Base-by-base conservation (phyloP, 768 basidiomycete species). In the Russula virescens region DNA sequence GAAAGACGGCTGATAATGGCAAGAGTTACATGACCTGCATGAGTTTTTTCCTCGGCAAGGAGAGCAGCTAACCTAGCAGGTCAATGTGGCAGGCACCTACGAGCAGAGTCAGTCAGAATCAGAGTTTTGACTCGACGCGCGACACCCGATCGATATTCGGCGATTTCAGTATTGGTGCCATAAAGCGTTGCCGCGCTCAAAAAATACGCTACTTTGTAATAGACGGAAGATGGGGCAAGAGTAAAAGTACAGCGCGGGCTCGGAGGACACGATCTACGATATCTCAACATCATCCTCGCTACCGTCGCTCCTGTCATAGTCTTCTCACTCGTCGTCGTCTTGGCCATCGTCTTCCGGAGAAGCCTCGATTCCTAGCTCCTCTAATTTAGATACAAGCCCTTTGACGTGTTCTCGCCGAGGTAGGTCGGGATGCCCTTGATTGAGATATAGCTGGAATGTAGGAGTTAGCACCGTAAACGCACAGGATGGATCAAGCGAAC, bases 321-420 rank as follows among this genome's bases (percentile, higher is more conserved):
- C 87, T 62, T 84, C 88, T 78, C 83, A 86, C 25, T 77, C 87
- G 5, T 76, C 82, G 2, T 73, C 76, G 6, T 78, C 83, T 14
- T 78, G 81, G 34, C 74, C 83, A 13, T 81, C 86, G n/a, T 81
- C 82, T 10, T 79, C 72, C 0, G 84, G 79, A 10, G 86, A 86
- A 0, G 86, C 74, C 23, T 80, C 75, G 43, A 95, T 80, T 0
- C 91, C 91, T 48, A 84, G 73, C 6, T 75, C 77, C 52, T 91
- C 85, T 60, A 95, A 70, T 64, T 84, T 84, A 6, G 74, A 73
- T 56, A 92, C 79, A 50, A 97, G 80, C 66, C 94, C 94, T 54
- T 80, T 74, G 28, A 81, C 83, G 71, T 97, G 94, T 40, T 84
- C 83, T 2, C 91, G 77, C 55, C 95, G 72, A 21, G 88, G 90